Percentiles rank a stretch among this genome's conserved stretches.
These are phyloP conservation scores for Scolecobasidium constrictum DNA, from an alignment of 2,329 filamentous ascomycete genomes.

Conservation along the genomic window DNA sequence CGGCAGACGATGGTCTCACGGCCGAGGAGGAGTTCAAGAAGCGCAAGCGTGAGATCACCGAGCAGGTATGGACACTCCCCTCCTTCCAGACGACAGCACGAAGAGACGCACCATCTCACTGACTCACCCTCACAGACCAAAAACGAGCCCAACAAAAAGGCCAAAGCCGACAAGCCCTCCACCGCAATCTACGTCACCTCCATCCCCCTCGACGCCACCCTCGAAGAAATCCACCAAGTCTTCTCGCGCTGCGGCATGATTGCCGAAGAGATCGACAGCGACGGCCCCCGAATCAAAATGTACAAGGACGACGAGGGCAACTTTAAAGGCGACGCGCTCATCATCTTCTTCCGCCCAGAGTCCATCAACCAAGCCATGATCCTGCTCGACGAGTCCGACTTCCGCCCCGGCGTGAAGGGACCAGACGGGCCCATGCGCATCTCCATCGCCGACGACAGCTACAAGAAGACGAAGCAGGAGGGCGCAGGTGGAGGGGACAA, in stretches of 20 bases:
- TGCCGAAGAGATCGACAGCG: slow-evolving; percentile 85
- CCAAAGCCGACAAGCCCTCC: slow-evolving; percentile 47
- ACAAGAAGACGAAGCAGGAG: slow-evolving; percentile 65
- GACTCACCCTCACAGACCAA: slow-evolving; percentile 26
- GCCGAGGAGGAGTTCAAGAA: slow-evolving; percentile 38
- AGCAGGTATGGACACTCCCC: slow-evolving; percentile 9
- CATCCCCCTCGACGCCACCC: slow-evolving; percentile 66
- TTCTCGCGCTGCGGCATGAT: slow-evolving; percentile 90
- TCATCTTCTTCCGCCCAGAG: slow-evolving; percentile 92
- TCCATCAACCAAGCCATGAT: slow-evolving; percentile 80
- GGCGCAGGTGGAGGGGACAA: slow-evolving; percentile 40
- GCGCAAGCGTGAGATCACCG: slow-evolving; percentile 31
- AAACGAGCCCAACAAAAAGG: slow-evolving; percentile 21
- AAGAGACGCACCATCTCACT: no score
- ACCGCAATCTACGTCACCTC: slow-evolving; percentile 89
- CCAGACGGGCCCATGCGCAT: slow-evolving; percentile 61
- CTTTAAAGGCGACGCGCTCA: slow-evolving; percentile 87
- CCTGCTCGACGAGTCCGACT: slow-evolving; percentile 71
- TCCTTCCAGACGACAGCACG: background rate
- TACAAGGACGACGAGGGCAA: slow-evolving; percentile 71
- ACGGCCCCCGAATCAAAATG: slow-evolving; percentile 81
- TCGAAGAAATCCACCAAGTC: slow-evolving; percentile 68
- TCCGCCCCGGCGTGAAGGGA: slow-evolving; percentile 51
- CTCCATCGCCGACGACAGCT: slow-evolving; percentile 75
- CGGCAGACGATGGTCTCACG: slow-evolving; percentile 46